Evolutionary conservation across 75 land plant species (phyloP), one percentile per base, ranked within the genome.

Genomic region (Chamaecyparis obtusa): DNA sequence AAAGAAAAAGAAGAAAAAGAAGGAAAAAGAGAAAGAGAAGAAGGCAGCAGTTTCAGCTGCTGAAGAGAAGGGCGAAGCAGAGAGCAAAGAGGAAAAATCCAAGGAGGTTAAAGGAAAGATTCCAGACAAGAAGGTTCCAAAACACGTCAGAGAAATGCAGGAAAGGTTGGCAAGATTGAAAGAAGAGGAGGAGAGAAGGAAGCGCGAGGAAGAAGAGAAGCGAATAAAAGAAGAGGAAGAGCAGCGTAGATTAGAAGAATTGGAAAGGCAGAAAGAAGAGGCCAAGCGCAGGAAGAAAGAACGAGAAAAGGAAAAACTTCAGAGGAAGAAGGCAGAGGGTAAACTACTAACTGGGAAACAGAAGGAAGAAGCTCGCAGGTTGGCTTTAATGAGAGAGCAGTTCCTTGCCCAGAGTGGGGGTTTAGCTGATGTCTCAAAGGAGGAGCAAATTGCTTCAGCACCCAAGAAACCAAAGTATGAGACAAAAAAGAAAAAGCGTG

Each of bases 1-100:
- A 56, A 98, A 96, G 92, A 96, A 96, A 90, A 97, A 95, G 91
- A 94, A 95, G 90, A 97, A 97, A 89, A 95, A 97, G 94, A 97
- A 97, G 87, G 95, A 98, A 84, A 95, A 95, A 90, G 96, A 96
- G 86, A 94, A 95, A 85, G 49, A 46, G 43, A 44, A 81, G 49
- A 81, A 81, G 43, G 96, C 90, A 21, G 91, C 93, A 77, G 90
- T 88, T 11, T 93, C 91, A 67, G 91, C 92, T 21, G 91, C 89
- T 43, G 90, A 51, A 43, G 93, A 87, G 8, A 88, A 78, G 41
- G 88, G 55, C 14, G 90, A 85, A 32, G 87, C 54, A 17, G 87
- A 80, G 36, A 84, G 64, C 14, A 77, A 83, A 35, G 94, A 93
- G 32, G 93, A 92, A 83, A 92, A 86, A 60, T 82, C 89, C 48